Evolutionary conservation across 78 protist species (phyloP).

Genomic region (Bigelowiella natans): DNA sequence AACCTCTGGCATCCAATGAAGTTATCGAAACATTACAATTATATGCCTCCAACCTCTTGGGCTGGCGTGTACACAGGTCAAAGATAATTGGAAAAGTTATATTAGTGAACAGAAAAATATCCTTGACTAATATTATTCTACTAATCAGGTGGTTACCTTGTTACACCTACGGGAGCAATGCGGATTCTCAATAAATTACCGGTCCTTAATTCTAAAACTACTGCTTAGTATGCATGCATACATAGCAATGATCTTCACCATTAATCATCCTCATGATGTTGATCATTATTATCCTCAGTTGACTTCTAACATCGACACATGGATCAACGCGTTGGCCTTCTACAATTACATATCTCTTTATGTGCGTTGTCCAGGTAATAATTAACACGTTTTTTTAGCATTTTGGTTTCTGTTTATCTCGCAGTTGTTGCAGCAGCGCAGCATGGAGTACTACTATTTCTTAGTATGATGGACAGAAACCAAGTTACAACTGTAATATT

Average conservation of each 20-base stretch:
- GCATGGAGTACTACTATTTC: too few species aligned
- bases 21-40: neutral
- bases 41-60: neutral
- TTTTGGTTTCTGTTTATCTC: too few species aligned
- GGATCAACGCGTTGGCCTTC: neutral
- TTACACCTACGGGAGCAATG: neutral
- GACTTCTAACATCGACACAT: neutral
- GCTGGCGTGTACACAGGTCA: neutral
- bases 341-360: neutral
- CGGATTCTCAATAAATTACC: neutral
- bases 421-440: too few species aligned
- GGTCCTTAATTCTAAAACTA: neutral
- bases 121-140: too few species aligned
- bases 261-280: neutral
- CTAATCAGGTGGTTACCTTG: neutral
- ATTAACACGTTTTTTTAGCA: too few species aligned
- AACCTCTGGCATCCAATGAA: neutral
- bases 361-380: neutral
- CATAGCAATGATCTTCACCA: neutral
- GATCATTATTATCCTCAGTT: neutral
- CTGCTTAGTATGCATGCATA: neutral
- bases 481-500: too few species aligned
- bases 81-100: too few species aligned
- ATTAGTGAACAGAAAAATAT: too few species aligned
- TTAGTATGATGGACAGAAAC: too few species aligned